These are phyloP conservation scores for Perkinsela sp. DNA, from an alignment of 208 protist species.

Conservation along the genomic window DNA sequence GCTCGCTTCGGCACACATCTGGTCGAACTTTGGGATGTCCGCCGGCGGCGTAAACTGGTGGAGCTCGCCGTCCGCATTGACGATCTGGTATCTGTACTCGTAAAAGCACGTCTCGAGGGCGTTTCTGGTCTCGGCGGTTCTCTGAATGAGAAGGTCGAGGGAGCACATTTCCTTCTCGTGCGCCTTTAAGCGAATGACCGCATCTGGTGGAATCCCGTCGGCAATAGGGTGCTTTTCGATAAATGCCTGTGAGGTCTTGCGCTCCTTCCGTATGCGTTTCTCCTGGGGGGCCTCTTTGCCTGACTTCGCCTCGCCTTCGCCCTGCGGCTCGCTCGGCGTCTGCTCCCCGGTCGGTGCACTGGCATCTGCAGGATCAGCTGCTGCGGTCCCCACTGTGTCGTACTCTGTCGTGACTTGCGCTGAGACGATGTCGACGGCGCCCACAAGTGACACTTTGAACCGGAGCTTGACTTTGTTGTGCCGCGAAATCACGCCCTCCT, in stretches of 20 bases:
- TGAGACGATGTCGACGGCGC: constrained; percentile 16
- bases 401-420: constrained; percentile 3
- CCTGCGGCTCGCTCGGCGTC: constrained; percentile 7
- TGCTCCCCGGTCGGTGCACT: constrained; percentile 8
- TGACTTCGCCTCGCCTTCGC: constrained; percentile 3
- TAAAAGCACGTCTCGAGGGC: constrained; percentile 65
- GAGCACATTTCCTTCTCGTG: constrained; percentile 38
- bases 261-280: constrained; percentile 11
- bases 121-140: constrained; percentile 55
- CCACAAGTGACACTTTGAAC: constrained; percentile 20
- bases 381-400: constrained; percentile 19
- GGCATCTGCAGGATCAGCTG: constrained; percentile 29
- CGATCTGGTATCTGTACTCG: constrained; percentile 19
- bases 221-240: constrained; percentile 18
- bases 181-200: constrained; percentile 18
- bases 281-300: constrained; percentile 9
- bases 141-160: constrained; percentile 19
- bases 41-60: constrained; percentile 19
- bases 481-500: constrained; percentile 9
- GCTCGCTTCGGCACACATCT: constrained; percentile 26
- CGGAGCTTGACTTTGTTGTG: constrained; percentile 20
- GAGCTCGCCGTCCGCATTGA: constrained; percentile 26
- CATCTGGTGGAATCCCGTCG: constrained; percentile 14
- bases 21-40: constrained; percentile 17
- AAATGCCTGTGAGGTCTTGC: constrained; percentile 10